Evolutionary conservation across 202 grass and related monocot genomes (phyloP).

Genomic region (Saccharum hybrid): DNA sequence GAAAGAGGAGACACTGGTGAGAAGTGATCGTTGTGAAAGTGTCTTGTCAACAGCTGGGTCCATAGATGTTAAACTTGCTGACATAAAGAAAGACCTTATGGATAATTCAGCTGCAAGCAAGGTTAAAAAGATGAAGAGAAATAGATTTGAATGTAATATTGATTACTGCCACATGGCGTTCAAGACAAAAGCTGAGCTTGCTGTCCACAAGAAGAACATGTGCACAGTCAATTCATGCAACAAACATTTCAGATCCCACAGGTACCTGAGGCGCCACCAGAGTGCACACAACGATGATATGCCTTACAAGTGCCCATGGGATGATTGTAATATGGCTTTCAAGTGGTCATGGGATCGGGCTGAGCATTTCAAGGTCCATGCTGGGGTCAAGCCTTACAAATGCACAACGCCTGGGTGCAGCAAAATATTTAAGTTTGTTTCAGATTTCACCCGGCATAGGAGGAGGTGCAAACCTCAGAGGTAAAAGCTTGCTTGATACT

Average conservation of each 20-base stretch:
- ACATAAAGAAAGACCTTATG: constrained; percentile 46
- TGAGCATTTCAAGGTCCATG: constrained; percentile 74
- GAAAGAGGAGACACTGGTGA: constrained; percentile 31
- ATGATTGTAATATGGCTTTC: constrained; percentile 74
- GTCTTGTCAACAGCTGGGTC: constrained; percentile 45
- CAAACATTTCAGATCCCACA: constrained; percentile 70
- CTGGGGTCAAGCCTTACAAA: constrained; percentile 68
- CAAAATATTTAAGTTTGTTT: constrained; percentile 69
- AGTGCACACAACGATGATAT: constrained; percentile 65
- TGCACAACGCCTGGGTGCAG: constrained; percentile 67
- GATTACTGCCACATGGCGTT: constrained; percentile 80
- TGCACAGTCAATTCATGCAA: constrained; percentile 64
- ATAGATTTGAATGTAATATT: constrained; percentile 62
- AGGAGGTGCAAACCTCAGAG: constrained; percentile 65
- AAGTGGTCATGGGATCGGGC: constrained; percentile 69
- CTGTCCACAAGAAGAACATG: constrained; percentile 69
- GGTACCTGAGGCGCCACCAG: constrained; percentile 63
- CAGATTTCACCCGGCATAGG: constrained; percentile 75
- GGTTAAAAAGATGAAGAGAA: constrained; percentile 43
- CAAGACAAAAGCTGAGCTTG: constrained; percentile 58
- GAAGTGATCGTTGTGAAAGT: constrained; percentile 49
- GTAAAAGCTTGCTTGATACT: constrained; percentile 51
- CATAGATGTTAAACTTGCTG: constrained; percentile 49
- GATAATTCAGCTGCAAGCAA: constrained; percentile 48
- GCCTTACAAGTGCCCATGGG: constrained; percentile 80